Evolutionary conservation across 1,139 yeast genomes (phyloP).

Genomic region (Suhomyces bokatorum): DNA sequence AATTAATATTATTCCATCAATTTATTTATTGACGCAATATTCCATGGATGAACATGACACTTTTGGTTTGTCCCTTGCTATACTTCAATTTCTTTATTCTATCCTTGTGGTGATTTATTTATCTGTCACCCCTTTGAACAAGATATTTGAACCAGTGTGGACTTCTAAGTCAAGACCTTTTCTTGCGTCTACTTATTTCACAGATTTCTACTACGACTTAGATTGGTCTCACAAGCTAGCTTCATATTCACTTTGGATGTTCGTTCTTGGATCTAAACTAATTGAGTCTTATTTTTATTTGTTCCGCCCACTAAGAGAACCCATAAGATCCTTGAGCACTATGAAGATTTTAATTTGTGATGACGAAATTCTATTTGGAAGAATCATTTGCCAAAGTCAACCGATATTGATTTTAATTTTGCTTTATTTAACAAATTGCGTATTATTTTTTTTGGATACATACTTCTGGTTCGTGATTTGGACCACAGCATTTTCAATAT

Average conservation of each 20-base stretch:
- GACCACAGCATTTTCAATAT: conserved; percentile 72
- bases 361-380: conserved; percentile 57
- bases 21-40: conserved; percentile 32
- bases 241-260: conserved; percentile 49
- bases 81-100: conserved; percentile 47
- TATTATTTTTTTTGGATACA: conserved; percentile 79
- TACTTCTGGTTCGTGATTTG: conserved; percentile 87
- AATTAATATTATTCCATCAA: conserved; percentile 60
- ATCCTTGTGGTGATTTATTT: conserved; percentile 43
- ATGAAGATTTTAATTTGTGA: conserved; percentile 61
- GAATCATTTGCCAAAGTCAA: conserved; percentile 57
- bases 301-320: conserved; percentile 69
- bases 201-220: conserved; percentile 22
- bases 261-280: conserved; percentile 31
- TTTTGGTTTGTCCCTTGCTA: conserved; percentile 38
- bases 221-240: conserved; percentile 32
- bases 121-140: conserved; percentile 48
- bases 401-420: conserved; percentile 56
- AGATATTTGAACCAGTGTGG: conserved; percentile 35
- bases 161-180: conserved; percentile 24
- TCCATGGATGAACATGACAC: conserved; percentile 28
- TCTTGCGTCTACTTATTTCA: conserved; percentile 29
- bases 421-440: conserved; percentile 64
- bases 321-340: conserved; percentile 64
- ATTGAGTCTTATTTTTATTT: conserved; percentile 53